Evolutionary conservation across 495 filamentous ascomycete genomes (phyloP).

Genomic region (Melanomma pulvis-pyrius): DNA sequence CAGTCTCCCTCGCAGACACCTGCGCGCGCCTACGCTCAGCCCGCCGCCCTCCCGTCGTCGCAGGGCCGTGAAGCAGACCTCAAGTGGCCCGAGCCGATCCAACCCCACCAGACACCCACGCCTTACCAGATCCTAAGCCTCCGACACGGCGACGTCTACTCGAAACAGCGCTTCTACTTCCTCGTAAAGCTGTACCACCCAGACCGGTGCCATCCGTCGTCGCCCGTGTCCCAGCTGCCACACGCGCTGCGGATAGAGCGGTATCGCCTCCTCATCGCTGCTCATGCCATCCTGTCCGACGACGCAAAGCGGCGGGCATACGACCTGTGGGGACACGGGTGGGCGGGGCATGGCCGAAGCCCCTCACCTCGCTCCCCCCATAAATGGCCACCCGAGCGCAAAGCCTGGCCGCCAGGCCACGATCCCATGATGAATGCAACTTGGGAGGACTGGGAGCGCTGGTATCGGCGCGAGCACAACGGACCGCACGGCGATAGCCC

Average conservation of each 20-base stretch:
- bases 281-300: constrained; percentile 89
- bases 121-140: constrained; percentile 88
- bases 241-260: constrained; percentile 71
- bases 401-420: constrained; percentile 38
- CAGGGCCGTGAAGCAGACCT: constrained; percentile 21
- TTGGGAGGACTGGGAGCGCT: constrained; percentile 98
- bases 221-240: constrained; percentile 42
- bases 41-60: constrained; percentile 11
- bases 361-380: constrained; percentile 16
- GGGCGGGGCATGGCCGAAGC: constrained; percentile 55
- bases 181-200: constrained; percentile 96
- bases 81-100: constrained; percentile 29
- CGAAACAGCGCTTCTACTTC: constrained; percentile 80
- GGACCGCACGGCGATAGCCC: constrained; percentile 46
- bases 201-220: constrained; percentile 57
- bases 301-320: constrained; percentile 76
- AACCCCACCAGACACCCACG: constrained; percentile 57
- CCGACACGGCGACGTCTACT: constrained; percentile 66
- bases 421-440: constrained; percentile 79
- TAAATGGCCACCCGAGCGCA: neutral
- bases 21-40: constrained; percentile 32
- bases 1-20: constrained; percentile 7
- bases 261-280: constrained; percentile 82
- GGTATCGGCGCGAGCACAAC: constrained; percentile 58
- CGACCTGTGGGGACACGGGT: constrained; percentile 79